Conservation (phyloP, 2,329 filamentous ascomycete genomes). For the Stagonosporopsis tanaceti region DNA sequence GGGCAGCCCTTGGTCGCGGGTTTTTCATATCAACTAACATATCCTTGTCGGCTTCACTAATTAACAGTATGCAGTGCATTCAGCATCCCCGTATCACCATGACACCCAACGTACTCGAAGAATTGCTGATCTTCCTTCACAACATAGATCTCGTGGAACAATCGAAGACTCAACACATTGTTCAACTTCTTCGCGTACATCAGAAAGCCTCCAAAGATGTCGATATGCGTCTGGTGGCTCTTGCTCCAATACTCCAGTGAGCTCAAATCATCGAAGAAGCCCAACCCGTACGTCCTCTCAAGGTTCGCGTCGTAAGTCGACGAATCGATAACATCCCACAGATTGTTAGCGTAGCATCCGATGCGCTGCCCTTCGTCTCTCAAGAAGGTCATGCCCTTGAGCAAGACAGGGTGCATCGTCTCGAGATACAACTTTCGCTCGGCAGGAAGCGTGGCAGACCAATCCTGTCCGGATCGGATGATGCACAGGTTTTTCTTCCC, state of each 20-base stretch:
- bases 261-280: slow-evolving; percentile 53
- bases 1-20: too few species aligned
- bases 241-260: slow-evolving; percentile 53
- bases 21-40: too few species aligned
- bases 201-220: slow-evolving; percentile 54
- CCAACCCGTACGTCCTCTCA: slow-evolving; percentile 54
- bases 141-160: slow-evolving; percentile 55
- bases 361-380: slow-evolving; percentile 54
- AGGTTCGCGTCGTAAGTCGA: slow-evolving; percentile 17
- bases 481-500: slow-evolving; percentile 53
- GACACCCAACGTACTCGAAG: slow-evolving; percentile 56
- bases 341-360: slow-evolving; percentile 55
- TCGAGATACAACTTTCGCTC: slow-evolving; percentile 56
- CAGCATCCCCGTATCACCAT: slow-evolving; percentile 49
- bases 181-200: slow-evolving; percentile 51
- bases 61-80: not conserved
- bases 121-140: slow-evolving; percentile 51
- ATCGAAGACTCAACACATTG: slow-evolving; percentile 46
- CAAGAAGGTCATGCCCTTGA: slow-evolving; percentile 56
- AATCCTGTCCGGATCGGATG: slow-evolving; percentile 58
- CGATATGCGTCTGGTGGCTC: slow-evolving; percentile 52
- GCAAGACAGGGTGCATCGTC: slow-evolving; percentile 57
- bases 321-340: slow-evolving; percentile 54
- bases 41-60: too few species aligned
- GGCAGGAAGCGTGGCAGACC: slow-evolving; percentile 51